Evolutionary conservation across 2,329 filamentous ascomycete genomes (phyloP).

Genomic region (Hortaea sp.): DNA sequence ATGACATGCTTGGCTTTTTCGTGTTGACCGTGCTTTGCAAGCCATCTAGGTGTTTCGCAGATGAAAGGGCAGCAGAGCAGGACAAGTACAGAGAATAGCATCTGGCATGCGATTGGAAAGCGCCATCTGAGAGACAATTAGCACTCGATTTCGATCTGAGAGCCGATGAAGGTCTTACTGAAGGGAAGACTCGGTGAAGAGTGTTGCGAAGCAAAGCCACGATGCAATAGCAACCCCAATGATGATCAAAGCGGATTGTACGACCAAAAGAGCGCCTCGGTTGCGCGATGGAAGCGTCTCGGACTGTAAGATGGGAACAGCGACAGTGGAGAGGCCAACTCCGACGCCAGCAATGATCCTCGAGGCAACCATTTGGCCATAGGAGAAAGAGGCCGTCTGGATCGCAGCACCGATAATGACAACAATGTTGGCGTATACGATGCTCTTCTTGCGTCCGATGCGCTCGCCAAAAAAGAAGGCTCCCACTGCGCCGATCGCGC

Average conservation of each 20-base stretch:
- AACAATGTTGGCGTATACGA: not conserved
- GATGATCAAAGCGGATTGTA: constrained; percentile 21
- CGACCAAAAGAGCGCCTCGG: constrained; percentile 18
- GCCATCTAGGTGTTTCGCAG: constrained; percentile 20
- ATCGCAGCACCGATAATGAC: constrained; percentile 17
- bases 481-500: constrained; percentile 16
- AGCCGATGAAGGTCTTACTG: constrained; percentile 4
- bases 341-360: constrained; percentile 18
- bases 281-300: constrained; percentile 22
- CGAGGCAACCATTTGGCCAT: constrained; percentile 17
- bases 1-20: constrained; percentile 21
- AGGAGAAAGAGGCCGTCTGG: constrained; percentile 17
- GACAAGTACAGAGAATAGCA: constrained; percentile 20
- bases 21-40: constrained; percentile 18
- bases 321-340: constrained; percentile 20
- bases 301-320: constrained; percentile 21
- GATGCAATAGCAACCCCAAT: constrained; percentile 20
- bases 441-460: constrained; percentile 16
- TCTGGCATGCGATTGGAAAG: constrained; percentile 22
- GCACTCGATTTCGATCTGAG: not conserved
- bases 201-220: constrained; percentile 20
- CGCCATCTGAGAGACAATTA: constrained; percentile 8
- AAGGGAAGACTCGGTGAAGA: constrained; percentile 15
- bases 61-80: constrained; percentile 19
- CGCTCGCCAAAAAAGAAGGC: constrained; percentile 18